Evolutionary conservation across 192 early-diverging fungal species (phyloP).

Genomic region (Lobosporangium transversale): DNA sequence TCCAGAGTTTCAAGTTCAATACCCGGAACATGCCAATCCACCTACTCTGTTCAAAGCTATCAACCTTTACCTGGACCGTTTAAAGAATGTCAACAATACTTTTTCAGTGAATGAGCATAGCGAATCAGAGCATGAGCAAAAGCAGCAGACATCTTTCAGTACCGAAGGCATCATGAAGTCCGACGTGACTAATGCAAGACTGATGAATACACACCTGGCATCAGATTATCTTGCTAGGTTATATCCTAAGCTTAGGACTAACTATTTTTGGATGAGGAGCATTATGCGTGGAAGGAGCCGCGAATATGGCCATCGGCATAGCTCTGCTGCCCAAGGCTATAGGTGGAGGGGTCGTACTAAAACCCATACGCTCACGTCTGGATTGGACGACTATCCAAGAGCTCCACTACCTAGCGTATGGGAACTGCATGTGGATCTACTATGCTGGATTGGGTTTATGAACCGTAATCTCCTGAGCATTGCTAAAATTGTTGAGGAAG

Average conservation of each 20-base stretch:
- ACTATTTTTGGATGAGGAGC: constrained; percentile 82
- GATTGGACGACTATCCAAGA: constrained; percentile 95
- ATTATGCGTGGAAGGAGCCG: constrained; percentile 79
- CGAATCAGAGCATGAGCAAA: not conserved
- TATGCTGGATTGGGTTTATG: constrained; percentile 80
- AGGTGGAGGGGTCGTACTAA: constrained; percentile 89
- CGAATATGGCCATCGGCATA: constrained; percentile 56
- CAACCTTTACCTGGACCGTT: constrained; percentile 70
- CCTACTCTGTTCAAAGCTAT: constrained; percentile 84
- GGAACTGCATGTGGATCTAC: constrained; percentile 83
- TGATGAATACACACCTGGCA: constrained; percentile 56
- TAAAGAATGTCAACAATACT: constrained; percentile 27
- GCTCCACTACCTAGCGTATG: constrained; percentile 73
- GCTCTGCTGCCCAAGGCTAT: constrained; percentile 73
- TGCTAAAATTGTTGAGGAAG: constrained; percentile 65
- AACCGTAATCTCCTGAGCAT: constrained; percentile 65
- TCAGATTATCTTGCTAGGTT: constrained; percentile 58
- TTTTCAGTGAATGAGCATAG: constrained; percentile 5
- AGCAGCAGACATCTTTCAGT: constrained; percentile 12
- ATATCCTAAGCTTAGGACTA: constrained; percentile 70
- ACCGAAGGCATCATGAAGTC: constrained; percentile 9
- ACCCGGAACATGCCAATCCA: constrained; percentile 92
- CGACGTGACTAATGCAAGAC: constrained; percentile 49
- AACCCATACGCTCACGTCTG: constrained; percentile 88
- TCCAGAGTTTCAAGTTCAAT: constrained; percentile 91